A percentile compares a stretch with the other conserved stretches of the same genome.
phyloP scores from a whole-genome alignment of 306 rosid species.

The Gastrolobium villosum region DNA sequence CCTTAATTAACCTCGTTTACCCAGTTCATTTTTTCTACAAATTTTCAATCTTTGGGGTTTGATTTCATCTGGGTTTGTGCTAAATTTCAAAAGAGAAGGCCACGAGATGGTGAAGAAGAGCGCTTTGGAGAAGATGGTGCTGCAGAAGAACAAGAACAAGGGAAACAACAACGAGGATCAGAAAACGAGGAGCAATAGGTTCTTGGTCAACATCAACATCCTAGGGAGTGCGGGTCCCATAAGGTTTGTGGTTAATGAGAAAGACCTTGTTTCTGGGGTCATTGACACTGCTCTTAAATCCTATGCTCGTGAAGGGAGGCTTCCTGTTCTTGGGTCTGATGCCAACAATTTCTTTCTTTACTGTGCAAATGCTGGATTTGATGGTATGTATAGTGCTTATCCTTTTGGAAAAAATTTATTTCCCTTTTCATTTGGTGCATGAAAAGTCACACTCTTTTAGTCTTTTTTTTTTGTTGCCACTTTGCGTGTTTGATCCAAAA shows the following conservation, averaged over 20 bases:
- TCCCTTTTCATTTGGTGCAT: not conserved
- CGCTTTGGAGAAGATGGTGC: slow-evolving; percentile 39
- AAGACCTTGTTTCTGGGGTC: slow-evolving; percentile 72
- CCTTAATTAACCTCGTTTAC: slow-evolving; percentile 30
- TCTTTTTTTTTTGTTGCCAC: not conserved
- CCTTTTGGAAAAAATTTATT: slow-evolving; percentile 28
- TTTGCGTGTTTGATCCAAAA: slow-evolving; percentile 1
- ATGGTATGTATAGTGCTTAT: slow-evolving; percentile 56
- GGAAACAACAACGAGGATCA: not conserved
- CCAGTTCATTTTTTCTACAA: not conserved
- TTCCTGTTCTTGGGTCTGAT: slow-evolving; percentile 82
- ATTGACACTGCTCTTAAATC: slow-evolving; percentile 78
- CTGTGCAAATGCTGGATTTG: slow-evolving; percentile 66
- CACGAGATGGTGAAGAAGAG: slow-evolving; percentile 31
- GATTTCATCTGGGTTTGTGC: slow-evolving; percentile 37
- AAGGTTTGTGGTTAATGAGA: slow-evolving; percentile 78
- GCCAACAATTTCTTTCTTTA: slow-evolving; percentile 73
- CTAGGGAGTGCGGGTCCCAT: slow-evolving; percentile 90
- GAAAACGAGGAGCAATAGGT: slow-evolving; percentile 51
- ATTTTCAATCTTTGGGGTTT: slow-evolving; percentile 11
- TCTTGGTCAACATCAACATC: slow-evolving; percentile 76
- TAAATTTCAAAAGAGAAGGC: not conserved
- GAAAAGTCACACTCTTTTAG: not conserved
- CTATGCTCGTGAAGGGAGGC: slow-evolving; percentile 89
- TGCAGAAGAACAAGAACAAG: slow-evolving; percentile 49